Conservation (phyloP, 371 early-diverging fungal genomes). For the Mortierella sp. region DNA sequence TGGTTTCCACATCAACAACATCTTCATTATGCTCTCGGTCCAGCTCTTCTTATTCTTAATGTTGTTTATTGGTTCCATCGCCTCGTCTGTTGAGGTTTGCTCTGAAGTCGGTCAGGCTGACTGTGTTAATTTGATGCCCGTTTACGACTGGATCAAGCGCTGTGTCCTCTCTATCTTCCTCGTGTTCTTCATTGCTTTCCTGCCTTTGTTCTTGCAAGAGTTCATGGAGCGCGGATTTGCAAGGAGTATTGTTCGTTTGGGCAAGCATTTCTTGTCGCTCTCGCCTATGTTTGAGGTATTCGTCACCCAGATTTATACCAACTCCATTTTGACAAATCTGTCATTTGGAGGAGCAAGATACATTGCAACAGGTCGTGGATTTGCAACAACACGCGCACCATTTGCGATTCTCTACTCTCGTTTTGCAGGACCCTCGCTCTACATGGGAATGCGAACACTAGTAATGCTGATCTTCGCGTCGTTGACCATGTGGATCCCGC, state of each 20-base stretch:
- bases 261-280: conserved; percentile 85
- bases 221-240: conserved; percentile 88
- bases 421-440: conserved; percentile 84
- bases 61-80: conserved; percentile 82
- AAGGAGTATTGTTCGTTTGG: conserved; percentile 80
- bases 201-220: conserved; percentile 90
- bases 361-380: conserved; percentile 92
- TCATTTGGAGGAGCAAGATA: conserved; percentile 91
- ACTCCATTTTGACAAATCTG: conserved; percentile 84
- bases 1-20: conserved; percentile 94
- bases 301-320: conserved; percentile 90
- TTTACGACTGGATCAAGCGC: conserved; percentile 88
- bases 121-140: conserved; percentile 81
- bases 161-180: conserved; percentile 84
- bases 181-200: conserved; percentile 85
- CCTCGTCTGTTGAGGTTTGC: conserved; percentile 67
- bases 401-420: conserved; percentile 83
- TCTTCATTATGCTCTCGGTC: conserved; percentile 89
- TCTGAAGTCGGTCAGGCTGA: conserved; percentile 65
- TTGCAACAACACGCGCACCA: conserved; percentile 88
- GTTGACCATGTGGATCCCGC: conserved; percentile 78
- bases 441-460: conserved; percentile 80
- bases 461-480: conserved; percentile 83
- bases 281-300: conserved; percentile 93
- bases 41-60: conserved; percentile 88